Base-by-base conservation (phyloP, 768 basidiomycete genomes). In the Suillus fuscotomentosus region DNA sequence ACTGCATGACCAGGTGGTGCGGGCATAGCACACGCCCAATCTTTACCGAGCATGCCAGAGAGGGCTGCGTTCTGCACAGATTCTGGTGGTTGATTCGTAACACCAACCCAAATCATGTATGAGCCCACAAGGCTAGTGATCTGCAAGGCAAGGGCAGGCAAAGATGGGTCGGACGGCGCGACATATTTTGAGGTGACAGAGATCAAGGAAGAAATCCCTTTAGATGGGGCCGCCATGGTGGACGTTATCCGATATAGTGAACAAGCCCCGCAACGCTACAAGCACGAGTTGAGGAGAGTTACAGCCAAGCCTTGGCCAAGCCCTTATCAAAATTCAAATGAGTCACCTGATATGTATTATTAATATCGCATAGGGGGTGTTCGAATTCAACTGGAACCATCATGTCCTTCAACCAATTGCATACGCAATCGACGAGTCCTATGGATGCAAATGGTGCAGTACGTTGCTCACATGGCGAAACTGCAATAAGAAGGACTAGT, bases 21-120 rank as follows among this genome's bases (percentile, higher is more conserved):
- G 27, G 92, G 91, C 90, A 93, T 92, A 38, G 88, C 92, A 70
- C 88, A 91, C 27, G 89, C 90, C 92, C 92, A 94, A 69, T 95
- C 92, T 64, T 78, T 82, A 70, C 84, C 85, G 61, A 94, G 77
- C 51, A 73, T 79, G 31, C 92, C 92, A 43, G 78, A 77, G 48
- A 76, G 73, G 0, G 83, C 77, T n/a, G 86, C 86, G 61, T 78
- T 80, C 60, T 78, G 77, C 42, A 80, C 81, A 65, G 80, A 78
- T 60, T 81, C 83, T 34, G 77, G 76, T 50, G 73, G 56, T 47
- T 77, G 78, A 34, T 84, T 83, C 22, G 85, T 86, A n/a, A 76
- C 79, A 1, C 92, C 91, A 39, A 89, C 79, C 92, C 92, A 94
- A 60, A 94, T 70, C 91, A 94, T 92, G 76, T 89, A 92, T 63